Conservation (phyloP, 495 filamentous ascomycete genomes). For the Penicillium paradoxum region DNA sequence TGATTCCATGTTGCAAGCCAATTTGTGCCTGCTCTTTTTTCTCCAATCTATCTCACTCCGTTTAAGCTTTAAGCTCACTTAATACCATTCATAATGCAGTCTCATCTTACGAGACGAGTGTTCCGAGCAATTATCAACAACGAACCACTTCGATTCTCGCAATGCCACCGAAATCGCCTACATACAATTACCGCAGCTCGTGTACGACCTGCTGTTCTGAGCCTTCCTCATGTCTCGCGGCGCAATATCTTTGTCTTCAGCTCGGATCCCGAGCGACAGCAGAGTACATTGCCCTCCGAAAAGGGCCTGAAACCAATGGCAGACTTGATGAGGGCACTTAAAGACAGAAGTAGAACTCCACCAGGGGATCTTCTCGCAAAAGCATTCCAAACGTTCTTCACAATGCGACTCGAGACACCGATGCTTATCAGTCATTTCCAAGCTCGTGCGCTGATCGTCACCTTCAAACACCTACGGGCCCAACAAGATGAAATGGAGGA, state of each 20-base stretch:
- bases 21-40: not conserved
- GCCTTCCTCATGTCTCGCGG: constrained; percentile 22
- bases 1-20: not conserved
- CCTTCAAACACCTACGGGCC: constrained; percentile 54
- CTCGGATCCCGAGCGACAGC: constrained; percentile 16
- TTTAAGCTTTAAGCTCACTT: not conserved
- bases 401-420: constrained; percentile 42
- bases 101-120: constrained; percentile 71
- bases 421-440: constrained; percentile 60
- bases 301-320: constrained; percentile 41
- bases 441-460: constrained; percentile 49
- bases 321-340: constrained; percentile 34
- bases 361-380: constrained; percentile 51
- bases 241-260: constrained; percentile 37
- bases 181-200: constrained; percentile 29
- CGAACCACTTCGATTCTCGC: constrained; percentile 50
- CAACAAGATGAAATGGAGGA: constrained; percentile 34
- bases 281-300: constrained; percentile 34
- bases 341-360: constrained; percentile 49
- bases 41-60: not conserved
- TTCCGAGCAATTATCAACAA: constrained; percentile 66
- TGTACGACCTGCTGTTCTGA: constrained; percentile 15
- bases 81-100: constrained; percentile 58
- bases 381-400: constrained; percentile 63
- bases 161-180: constrained; percentile 33